Percentiles rank a stretch among this genome's conserved stretches.
Conservation (phyloP, 2,329 filamentous ascomycete genomes). For the Teratosphaeria viscida region DNA sequence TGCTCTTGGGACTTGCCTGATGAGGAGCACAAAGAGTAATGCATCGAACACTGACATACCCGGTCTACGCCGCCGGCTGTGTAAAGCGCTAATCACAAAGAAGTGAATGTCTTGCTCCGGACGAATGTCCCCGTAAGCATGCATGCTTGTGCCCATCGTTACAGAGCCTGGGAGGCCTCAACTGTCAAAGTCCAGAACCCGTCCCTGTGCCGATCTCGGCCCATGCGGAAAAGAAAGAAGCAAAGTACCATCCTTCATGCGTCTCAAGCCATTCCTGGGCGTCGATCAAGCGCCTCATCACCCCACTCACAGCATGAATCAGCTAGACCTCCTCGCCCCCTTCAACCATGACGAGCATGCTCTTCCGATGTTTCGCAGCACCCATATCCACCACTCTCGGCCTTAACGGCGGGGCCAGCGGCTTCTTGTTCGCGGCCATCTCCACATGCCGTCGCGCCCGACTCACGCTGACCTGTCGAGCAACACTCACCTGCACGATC, state of each 20-base stretch:
- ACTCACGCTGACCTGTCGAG: constrained; percentile 20
- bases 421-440: constrained; percentile 14
- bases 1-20: neutral
- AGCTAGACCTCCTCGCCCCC: constrained; percentile 14
- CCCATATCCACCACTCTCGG: constrained; percentile 23
- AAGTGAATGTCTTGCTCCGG: neutral
- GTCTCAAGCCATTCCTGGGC: neutral
- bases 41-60: neutral
- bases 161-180: neutral
- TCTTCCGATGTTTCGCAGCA: constrained; percentile 20
- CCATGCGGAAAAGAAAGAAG: neutral
- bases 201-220: neutral
- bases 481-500: constrained; percentile 21
- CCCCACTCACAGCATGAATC: neutral
- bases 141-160: neutral
- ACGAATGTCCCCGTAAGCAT: neutral
- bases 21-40: no score
- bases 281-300: neutral
- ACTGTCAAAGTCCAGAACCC: neutral
- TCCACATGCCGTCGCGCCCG: constrained; percentile 14
- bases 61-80: neutral
- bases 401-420: constrained; percentile 13
- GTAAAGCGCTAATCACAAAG: neutral
- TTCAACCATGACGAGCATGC: constrained; percentile 14
- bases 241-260: neutral